Evolutionary conservation across 2,329 filamentous ascomycete genomes (phyloP), one percentile per base, ranked within the genome.

Genomic region (Calycina herbarum): DNA sequence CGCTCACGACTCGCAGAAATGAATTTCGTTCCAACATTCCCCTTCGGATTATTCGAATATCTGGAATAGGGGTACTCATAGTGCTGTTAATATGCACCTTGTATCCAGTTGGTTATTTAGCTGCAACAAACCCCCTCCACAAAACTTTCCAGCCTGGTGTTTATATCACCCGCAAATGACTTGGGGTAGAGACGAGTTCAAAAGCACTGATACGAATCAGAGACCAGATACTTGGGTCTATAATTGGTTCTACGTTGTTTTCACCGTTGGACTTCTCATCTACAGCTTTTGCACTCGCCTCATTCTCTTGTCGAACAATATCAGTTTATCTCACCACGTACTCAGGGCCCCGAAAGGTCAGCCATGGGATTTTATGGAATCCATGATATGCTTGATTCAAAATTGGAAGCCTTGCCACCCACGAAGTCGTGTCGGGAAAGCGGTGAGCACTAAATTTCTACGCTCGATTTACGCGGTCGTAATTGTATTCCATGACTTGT

Each of bases 1-100:
- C 66, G 1, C 63, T 67, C 20, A 65, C 63, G 38, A 20, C 48
- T n/a, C 42, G 61, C 24, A 27, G 63, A 58, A 29, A 62, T 7
- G 58, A 62, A n/a, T 42, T 42, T 42, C 40, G 40, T 17, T 15
- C 40, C 4, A 42, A 42, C 11, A 10, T 42, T 13, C 40, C 11
- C 10, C 17, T 65, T 24, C 48, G 27, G 17, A 24, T 38, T 15
- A 29, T 65, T 27, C 63, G 58, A 24, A 27, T 65, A 6, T 4
- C 33, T 20, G 51, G 58, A 13, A 62, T 62, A 51, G 59, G 42
- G 13, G 31, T 51, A 11, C 59, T 65, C 0, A 24, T 58, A 2
- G 10, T 48, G 5, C 42, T 65, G 48, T 59, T 65, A 20, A 48
- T 65, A 13, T 64, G 20, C 35, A 29, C 20, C 2, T 40, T 64